Evolutionary conservation across 169 alveolate species (phyloP), one percentile per base, ranked within the genome.

Genomic region (Plasmodium knowlesi): DNA sequence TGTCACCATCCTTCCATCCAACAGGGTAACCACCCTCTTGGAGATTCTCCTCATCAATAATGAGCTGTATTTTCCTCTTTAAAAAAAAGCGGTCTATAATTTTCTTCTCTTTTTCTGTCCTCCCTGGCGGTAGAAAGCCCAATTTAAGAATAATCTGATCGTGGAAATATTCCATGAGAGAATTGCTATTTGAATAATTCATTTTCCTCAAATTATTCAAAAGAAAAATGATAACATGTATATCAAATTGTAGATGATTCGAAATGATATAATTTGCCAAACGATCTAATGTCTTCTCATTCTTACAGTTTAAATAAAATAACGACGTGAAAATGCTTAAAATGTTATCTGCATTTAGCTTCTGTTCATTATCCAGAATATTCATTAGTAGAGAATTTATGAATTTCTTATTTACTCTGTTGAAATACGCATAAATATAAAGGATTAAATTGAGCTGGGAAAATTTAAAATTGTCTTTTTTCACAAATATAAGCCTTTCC

Each of bases 391-490:
- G 22, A 25, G 57, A 53, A 54, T 86, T 86, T 4, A 86, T 86
- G 71, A 86, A 86, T 0, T 5, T 73, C 53, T 76, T 86, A 86
- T 86, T 86, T 74, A 86, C 83, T 28, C 74, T 86, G 22, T 86
- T 76, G 80, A 86, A 86, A 86, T 86, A 76, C 6, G 93, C 37
- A 54, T 86, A 86, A 53, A 86, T 86, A 43, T 86, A 86, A 46
- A 86, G 71, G 41, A 67, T 86, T 50, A 86, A 50, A 53, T 86
- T 83, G 8, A 86, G 39, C 19, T 86, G 93, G 8, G 93, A 53
- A 25, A 86, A 74, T 86, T 86, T 86, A 74, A 86, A 76, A 25
- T 86, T 74, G 25, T 86, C 79, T 10, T 53, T 86, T 57, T 86
- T 86, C 16, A 86, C 70, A 76, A 50, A 86, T 32, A 86, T 73